These are phyloP conservation scores for Poa annua DNA, from an alignment of 176 grass and related monocot species.

Conservation along the genomic window DNA sequence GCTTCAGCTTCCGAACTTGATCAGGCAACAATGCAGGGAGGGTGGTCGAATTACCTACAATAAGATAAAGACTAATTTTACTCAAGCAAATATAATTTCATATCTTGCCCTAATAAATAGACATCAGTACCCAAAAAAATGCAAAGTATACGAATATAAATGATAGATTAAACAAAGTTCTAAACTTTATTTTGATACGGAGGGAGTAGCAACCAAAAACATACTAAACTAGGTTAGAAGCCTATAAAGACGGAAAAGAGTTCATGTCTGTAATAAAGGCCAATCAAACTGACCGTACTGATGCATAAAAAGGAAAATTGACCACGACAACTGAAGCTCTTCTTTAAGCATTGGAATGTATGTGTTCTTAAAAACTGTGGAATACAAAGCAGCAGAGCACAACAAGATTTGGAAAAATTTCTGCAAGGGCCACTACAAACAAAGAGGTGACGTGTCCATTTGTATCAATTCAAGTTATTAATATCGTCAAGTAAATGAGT, in stretches of 20 bases:
- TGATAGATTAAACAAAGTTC: conserved; percentile 27
- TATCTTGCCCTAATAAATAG: not conserved
- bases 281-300: not conserved
- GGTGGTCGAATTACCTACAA: conserved; percentile 72
- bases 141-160: not conserved
- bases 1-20: conserved; percentile 92
- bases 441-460: not conserved
- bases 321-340: not conserved
- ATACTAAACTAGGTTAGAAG: not conserved
- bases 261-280: not conserved
- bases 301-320: not conserved
- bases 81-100: not conserved
- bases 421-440: not conserved
- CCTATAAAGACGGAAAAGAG: not conserved
- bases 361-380: not conserved
- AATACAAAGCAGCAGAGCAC: not conserved
- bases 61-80: not conserved
- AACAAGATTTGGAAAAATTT: conserved; percentile 4
- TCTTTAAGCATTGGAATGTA: not conserved
- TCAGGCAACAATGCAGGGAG: conserved; percentile 82
- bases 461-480: not conserved
- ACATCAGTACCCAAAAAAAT: not conserved
- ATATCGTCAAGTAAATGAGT: not conserved
- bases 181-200: not conserved
- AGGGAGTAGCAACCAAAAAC: not conserved